Base-by-base conservation (phyloP, 2,329 filamentous ascomycete species). In the Apiospora aurea region DNA sequence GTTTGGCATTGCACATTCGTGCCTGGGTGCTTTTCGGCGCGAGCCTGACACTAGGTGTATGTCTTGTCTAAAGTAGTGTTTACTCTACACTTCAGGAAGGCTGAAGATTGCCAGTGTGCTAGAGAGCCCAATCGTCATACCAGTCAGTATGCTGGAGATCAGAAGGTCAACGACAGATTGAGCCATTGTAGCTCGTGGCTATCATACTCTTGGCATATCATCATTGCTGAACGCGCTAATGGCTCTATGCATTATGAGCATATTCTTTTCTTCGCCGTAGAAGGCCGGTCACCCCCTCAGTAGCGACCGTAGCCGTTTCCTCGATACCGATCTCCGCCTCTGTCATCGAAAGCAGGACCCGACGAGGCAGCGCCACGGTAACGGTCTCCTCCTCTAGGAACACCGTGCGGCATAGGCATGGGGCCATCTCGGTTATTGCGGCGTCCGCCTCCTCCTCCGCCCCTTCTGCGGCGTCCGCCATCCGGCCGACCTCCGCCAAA, bases 301-400 rank as follows among this genome's bases (percentile, higher is more conserved):
- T 72, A 71, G 34, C 70, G 71, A 43, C 67, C 16, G 49, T 71
- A 71, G 24, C 67, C 68, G 7, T 74, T 72, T 51, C 75, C 72
- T 66, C 72, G 74, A 29, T 74, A 73, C 21, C 72, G 72, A 38
- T 75, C 73, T 34, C 71, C 71, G 70, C 72, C 76, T 74, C 75
- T 75, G 61, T 77, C 77, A 70, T 76, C 76, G 38, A 75, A 74
- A 21, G 76, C 72, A 3, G 75, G 69, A 4, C 53, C 66, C 1
- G 76, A 70, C 69, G 73, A 73, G 4, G 73, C 75, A 2, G 76
- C 69, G 14, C 77, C 79, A 26, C 79, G 77, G 73, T 80, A 81
- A 44, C 79, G 75, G 49, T 81, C 79, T 21, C 79, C 79, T n/a
- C 79, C 79, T 74, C 77, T 73, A 14, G 79, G 79, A 2, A 81